Percentiles rank a stretch among this genome's conserved stretches.
phyloP scores from a whole-genome alignment of 169 alveolate genomes.

The Plasmodium knowlesi region DNA sequence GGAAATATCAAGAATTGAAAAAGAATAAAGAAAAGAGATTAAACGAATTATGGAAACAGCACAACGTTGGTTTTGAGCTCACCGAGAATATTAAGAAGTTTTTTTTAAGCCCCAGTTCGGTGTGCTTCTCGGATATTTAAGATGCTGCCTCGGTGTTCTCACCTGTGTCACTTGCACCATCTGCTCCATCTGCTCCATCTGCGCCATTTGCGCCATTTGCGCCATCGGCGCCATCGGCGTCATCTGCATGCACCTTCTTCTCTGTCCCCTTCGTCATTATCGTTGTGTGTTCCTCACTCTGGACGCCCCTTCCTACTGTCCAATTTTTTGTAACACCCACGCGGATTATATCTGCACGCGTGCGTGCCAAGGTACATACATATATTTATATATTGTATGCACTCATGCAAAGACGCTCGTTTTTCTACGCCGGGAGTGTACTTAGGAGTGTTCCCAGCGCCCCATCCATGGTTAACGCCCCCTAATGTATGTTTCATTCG shows the following conservation, averaged over 20 bases:
- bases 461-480: background rate
- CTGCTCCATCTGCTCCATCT: no score
- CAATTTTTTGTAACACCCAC: background rate
- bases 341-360: background rate
- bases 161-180: background rate
- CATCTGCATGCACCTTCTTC: background rate
- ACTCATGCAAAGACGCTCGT: background rate
- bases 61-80: slow-evolving; percentile 55
- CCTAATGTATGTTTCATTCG: background rate
- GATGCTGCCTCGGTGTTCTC: background rate
- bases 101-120: slow-evolving; percentile 49
- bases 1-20: slow-evolving; percentile 36
- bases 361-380: background rate
- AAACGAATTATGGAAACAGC: slow-evolving; percentile 61
- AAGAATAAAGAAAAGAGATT: slow-evolving; percentile 57
- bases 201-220: no score
- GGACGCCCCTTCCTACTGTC: background rate
- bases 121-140: slow-evolving; percentile 25
- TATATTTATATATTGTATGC: background rate
- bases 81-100: slow-evolving; percentile 51
- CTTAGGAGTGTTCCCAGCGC: background rate
- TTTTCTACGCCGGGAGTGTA: background rate
- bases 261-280: background rate
- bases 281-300: background rate
- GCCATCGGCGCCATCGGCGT: background rate